Evolutionary conservation across 192 early-diverging fungal species (phyloP), one percentile per base, ranked within the genome.

Genomic region (Anaeromyces robustus): DNA sequence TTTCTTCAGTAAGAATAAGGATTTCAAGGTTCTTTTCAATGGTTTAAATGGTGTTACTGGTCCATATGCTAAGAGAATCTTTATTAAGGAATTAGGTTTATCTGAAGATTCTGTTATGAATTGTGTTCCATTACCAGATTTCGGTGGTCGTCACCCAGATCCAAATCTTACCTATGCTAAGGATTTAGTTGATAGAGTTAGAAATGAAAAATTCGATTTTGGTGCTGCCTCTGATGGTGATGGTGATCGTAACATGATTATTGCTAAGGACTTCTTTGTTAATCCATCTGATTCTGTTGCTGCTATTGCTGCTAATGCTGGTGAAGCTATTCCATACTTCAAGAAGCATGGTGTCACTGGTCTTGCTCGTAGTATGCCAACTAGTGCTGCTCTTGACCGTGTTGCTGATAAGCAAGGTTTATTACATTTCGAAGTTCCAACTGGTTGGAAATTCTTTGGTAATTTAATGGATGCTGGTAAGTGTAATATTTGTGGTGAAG

Each of bases 231-330:
- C 95, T 0, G 97, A 99, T 86, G 97, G 97, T 81, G 97, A 99
- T 86, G 97, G 97, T 82, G 97, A 96, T 81, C 94, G 94, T 82
- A 98, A 99, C 88, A 98, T 99, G 97, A 94, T 99, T 78, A 94
- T 98, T 84, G 94, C 95, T 83, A 94, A 96, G 84, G 92, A 94
- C 80, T 41, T 91, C 81, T 99, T 99, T 86, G 96, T 99, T 43
- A 98, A 94, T 29, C 97, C 97, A 2, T 95, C 94, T 26, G 97
- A 99, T 84, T 97, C 95, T 37, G 96, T 99, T 0, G 97, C 97
- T 11, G 82, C 86, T 87, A 99, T 99, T 86, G 96, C 97, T 29
- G 93, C 93, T 80, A 90, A 97, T 81, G 95, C 96, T 7, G 85
- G 88, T 78, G 86, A 92, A 12, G 90, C 91, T 39, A 97, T 99